Conservation (phyloP, 176 grass and related monocot genomes). For the Neostapfia colusana region DNA sequence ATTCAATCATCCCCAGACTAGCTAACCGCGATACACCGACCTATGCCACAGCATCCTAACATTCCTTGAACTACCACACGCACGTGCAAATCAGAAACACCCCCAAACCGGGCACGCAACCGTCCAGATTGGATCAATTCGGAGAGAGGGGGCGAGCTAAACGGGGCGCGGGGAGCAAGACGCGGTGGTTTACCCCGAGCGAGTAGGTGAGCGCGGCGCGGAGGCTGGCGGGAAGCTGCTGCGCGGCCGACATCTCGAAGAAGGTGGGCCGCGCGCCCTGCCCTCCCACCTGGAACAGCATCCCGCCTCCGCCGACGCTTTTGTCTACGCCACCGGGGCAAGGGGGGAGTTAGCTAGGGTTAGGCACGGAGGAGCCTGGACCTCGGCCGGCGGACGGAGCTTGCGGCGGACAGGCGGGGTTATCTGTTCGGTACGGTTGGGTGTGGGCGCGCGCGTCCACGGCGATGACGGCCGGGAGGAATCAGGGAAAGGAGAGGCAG, state of each 20-base stretch:
- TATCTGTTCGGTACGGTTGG: constrained; percentile 7
- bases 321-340: background rate
- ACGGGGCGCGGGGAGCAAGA: background rate
- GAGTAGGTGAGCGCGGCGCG: constrained; percentile 88
- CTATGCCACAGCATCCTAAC: background rate
- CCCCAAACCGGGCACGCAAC: background rate
- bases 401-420: background rate
- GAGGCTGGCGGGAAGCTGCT: constrained; percentile 96
- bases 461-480: background rate
- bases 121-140: too few relatives aligned
- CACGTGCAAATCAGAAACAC: background rate
- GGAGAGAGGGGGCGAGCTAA: background rate
- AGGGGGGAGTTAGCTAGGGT: constrained; percentile 14
- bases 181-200: constrained; percentile 55
- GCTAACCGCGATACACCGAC: background rate
- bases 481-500: constrained; percentile 8
- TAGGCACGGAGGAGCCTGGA: background rate
- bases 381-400: background rate
- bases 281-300: constrained; percentile 98
- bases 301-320: constrained; percentile 15
- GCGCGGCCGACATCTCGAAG: constrained; percentile 99
- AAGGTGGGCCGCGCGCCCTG: constrained; percentile 97
- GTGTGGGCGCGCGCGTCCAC: constrained; percentile 28
- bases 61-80: too few relatives aligned
- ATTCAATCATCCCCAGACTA: background rate